Evolutionary conservation across 1,284 basidiomycete genomes (phyloP), one percentile per base, ranked within the genome.

Genomic region (Malassezia pachydermatis): DNA sequence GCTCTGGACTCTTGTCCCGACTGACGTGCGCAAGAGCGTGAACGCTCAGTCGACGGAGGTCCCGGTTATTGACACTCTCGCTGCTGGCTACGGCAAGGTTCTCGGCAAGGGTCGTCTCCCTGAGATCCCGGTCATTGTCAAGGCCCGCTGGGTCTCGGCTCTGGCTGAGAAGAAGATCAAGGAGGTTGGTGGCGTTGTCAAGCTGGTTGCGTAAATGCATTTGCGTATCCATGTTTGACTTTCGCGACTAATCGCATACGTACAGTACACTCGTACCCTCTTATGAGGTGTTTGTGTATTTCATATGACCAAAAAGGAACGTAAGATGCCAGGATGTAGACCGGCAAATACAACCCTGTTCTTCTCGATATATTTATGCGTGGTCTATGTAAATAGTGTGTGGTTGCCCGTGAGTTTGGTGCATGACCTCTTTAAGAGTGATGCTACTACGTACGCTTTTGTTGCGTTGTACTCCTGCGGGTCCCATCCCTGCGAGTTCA

Each of bases 111-210:
- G 68, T 41, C 60, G 68, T 41, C 57, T 71, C 36, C 68, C 68
- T 19, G 49, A 63, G 29, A 59, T 67, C 27, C 68, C 68, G 38
- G 60, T 55, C 56, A 71, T 71, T 41, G 68, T 71, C 51, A 71
- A 71, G 68, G 68, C 68, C 2, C 65, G 68, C 35, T 71, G 65
- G 63, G 68, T 70, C 25, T 67, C 63, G 41, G 62, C 59, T 57
- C 57, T 67, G 38, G 68, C 68, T 36, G 68, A 71, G 59, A 67
- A 70, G 67, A 71, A 71, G 63, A 71, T 71, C 61, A 70, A 70
- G 68, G 63, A 63, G 55, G 68, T 60, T 32, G 68, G 68, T 41
- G 68, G 68, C 62, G 64, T 71, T 41, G 68, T 71, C 52, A 66
- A 67, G 67, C 58, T 67, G 25, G 50, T 52, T 22, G 48, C 50